Evolutionary conservation across 345 rosid genomes (phyloP).

Genomic region (Arabis alpina): DNA sequence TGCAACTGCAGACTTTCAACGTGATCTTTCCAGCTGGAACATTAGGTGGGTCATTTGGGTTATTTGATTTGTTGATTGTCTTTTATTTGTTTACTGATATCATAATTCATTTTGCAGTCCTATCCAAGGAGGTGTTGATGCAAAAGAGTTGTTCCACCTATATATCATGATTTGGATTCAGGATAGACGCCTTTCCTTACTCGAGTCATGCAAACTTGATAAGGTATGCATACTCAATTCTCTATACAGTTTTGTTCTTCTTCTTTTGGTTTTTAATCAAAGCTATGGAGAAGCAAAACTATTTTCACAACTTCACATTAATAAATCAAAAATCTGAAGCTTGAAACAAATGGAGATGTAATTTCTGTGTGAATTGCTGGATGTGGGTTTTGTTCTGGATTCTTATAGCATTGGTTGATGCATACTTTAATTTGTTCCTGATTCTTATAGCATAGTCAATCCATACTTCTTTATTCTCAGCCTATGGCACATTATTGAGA

Average conservation of each 20-base stretch:
- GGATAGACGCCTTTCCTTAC: conserved; percentile 85
- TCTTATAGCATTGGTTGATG: neutral
- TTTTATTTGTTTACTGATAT: conserved; percentile 15
- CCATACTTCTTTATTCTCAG: conserved; percentile 11
- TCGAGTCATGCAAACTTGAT: conserved; percentile 92
- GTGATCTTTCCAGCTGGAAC: conserved; percentile 86
- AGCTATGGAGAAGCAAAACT: conserved; percentile 17
- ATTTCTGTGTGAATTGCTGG: conserved; percentile 1
- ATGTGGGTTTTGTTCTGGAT: conserved; percentile 4
- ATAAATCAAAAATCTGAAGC: conserved; percentile 7
- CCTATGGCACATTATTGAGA: conserved; percentile 7
- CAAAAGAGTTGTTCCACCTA: conserved; percentile 89
- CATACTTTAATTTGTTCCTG: conserved; percentile 5
- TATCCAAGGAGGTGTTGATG: conserved; percentile 95
- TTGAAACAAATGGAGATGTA: conserved; percentile 15
- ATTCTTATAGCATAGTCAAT: neutral
- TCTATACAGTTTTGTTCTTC: conserved; percentile 6
- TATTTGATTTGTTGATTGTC: conserved; percentile 24
- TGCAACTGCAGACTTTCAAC: conserved; percentile 95
- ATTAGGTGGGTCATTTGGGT: conserved; percentile 55
- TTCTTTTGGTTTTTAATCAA: neutral
- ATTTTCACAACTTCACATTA: conserved; percentile 6
- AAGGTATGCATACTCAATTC: conserved; percentile 57
- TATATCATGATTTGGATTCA: conserved; percentile 98
- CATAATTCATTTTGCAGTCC: conserved; percentile 55